These are phyloP conservation scores for Xylaria sp. DNA, from an alignment of 2,329 filamentous ascomycete genomes.

Conservation along the genomic window DNA sequence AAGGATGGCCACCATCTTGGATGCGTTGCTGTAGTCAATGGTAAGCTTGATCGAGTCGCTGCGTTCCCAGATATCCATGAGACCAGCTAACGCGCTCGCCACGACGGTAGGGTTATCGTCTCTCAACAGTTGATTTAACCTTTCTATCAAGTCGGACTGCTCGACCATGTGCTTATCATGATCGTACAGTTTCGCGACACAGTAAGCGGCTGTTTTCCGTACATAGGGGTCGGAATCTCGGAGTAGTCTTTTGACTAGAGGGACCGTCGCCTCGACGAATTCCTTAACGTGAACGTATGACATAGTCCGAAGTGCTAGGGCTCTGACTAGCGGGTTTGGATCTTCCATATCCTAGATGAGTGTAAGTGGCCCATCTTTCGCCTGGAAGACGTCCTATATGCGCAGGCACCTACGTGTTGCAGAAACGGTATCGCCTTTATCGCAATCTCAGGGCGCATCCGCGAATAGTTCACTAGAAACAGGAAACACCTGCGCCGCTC, in stretches of 20 bases:
- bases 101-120: constrained; percentile 98
- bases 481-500: constrained; percentile 78
- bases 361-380: constrained; percentile 20
- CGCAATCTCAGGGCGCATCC: constrained; percentile 91
- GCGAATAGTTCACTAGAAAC: constrained; percentile 94
- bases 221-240: constrained; percentile 92
- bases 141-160: constrained; percentile 86
- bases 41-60: constrained; percentile 98
- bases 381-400: neutral
- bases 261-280: constrained; percentile 89
- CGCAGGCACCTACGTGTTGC: constrained; percentile 62
- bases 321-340: constrained; percentile 86
- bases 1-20: constrained; percentile 95
- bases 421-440: constrained; percentile 89
- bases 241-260: constrained; percentile 80
- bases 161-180: constrained; percentile 92
- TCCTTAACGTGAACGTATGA: constrained; percentile 97
- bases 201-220: constrained; percentile 94
- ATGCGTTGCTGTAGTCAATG: constrained; percentile 96
- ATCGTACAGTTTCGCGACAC: constrained; percentile 96
- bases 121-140: constrained; percentile 83
- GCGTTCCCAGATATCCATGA: constrained; percentile 98
- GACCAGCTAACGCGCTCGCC: constrained; percentile 83
- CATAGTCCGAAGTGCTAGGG: constrained; percentile 89
- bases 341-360: constrained; percentile 82